Base-by-base conservation (phyloP, 2,329 filamentous ascomycete genomes). In the Aspergillus pseudonomiae region DNA sequence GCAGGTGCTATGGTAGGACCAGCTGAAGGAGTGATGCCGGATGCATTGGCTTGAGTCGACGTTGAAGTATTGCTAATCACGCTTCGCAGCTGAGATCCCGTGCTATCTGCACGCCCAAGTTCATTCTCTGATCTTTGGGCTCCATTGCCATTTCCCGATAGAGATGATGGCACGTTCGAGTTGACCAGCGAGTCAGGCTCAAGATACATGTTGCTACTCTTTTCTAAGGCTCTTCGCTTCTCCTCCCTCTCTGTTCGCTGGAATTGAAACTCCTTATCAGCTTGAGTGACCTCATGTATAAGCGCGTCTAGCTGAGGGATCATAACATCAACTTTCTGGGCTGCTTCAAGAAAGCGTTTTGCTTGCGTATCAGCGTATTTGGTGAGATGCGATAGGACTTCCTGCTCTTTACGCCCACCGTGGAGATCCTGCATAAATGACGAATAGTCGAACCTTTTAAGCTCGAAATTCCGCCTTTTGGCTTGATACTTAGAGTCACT, bases 391-490 rank as follows among this genome's bases (percentile, higher is more conserved):
- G 94, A 98, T 34, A 99, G 80, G 5, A 99, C 92, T 76, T 99
- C 95, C 74, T 98, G 95, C 73, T 99, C 95, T 77, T 98, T 99
- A 66, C 95, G 90, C n/a, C 95, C 95, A 34, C 95, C 95, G 67
- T 98, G 95, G n/a, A 99, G 84, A 81, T 99, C 95, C 73, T 98
- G 94, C 92, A 99, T 96, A 75, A 98, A 99, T 16, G 93, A 97
- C 3, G 94, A 98, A 77, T 99, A 99, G 78, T 99, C 96, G 73
- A 99, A 99, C 11, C 96, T 90, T 81, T 96, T 97, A 62, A 99
- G 85, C 81, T 99, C 95, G 73, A 99, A 99, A 70, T 93, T 97
- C 52, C 92, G 89, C 68, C 94, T 88, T 81, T 98, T 98, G 53
- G 86, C 89, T 77, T 98, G 94, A 75, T 98, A 99, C 75, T 99